A percentile compares a stretch with the other conserved stretches of the same genome.
phyloP scores from a whole-genome alignment of 805 yeast species.

The Sugiyamaella marilandica region DNA sequence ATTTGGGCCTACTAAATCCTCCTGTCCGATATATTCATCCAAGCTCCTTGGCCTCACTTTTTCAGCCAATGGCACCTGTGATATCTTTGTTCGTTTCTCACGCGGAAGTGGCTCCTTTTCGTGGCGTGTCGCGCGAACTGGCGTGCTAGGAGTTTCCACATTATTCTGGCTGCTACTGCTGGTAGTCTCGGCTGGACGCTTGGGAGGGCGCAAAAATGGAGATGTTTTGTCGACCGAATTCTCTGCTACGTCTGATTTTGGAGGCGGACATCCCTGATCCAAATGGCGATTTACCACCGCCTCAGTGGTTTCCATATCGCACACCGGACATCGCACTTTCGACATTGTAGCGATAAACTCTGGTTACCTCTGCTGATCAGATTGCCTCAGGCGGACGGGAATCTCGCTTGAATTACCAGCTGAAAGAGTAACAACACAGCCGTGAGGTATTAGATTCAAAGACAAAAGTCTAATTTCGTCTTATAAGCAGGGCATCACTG shows the following conservation, averaged over 20 bases:
- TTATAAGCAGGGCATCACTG: no score
- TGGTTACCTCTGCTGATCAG: no score
- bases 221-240: neutral
- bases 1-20: conserved; percentile 58
- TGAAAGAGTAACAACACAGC: no score
- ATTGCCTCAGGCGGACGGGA: no score
- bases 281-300: conserved; percentile 31
- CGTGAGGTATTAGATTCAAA: no score
- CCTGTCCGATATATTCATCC: conserved; percentile 78
- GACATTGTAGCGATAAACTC: neutral
- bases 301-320: conserved; percentile 28
- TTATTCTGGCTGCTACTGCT: neutral
- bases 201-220: conserved; percentile 1
- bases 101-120: neutral
- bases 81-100: neutral
- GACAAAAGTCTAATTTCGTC: no score
- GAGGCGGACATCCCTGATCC: conserved; percentile 33
- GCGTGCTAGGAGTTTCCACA: neutral
- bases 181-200: neutral
- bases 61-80: conserved; percentile 60
- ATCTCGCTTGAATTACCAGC: no score
- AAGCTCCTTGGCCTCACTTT: conserved; percentile 71
- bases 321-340: conserved; percentile 30
- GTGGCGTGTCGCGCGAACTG: neutral
- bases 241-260: conserved; percentile 1